Base-by-base conservation (phyloP, 768 basidiomycete genomes). In the Rhodotorula graminis region DNA sequence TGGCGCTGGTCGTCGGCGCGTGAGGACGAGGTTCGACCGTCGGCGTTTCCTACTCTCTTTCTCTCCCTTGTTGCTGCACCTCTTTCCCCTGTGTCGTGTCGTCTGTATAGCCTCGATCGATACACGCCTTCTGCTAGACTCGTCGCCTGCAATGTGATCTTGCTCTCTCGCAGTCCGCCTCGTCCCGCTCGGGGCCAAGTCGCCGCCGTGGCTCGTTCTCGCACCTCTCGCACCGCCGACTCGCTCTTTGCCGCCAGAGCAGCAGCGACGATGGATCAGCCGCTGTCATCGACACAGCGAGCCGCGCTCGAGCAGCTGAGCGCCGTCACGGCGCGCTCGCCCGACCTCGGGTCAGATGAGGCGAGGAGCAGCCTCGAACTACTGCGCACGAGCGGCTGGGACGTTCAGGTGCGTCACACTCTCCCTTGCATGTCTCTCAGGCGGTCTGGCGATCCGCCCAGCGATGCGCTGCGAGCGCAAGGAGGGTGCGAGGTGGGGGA, bases 381-480 rank as follows among this genome's bases (percentile, higher is more conserved):
- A 12, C 65, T 75, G 16, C 25, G 60, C 1, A 9, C 9, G 12
- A 15, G n/a, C 3, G 65, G 61, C 1, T 75, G 70, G 70, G 56
- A 75, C 47, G 56, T 75, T 10, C 42, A 69, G 65, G 74, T 72
- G 47, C 46, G 71, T 37, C 25, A 18, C 29, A 2, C n/a, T 55
- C 53, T 18, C 53, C 23, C 16, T n/a, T n/a, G 44, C 15, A 21
- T 37, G 19, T 6, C 63, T 57, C 62, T 50, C 25, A 37, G 8
- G 3, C 3, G 46, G 46, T 7, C 15, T 15, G 46, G 8, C 3
- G 15, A 14, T 9, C 14, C 56, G 19, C 56, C 11, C 56, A 15
- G 12, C 33, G 33, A 37, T 7, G 33, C 18, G 27, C 16, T 21
- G 29, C 33, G 33, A 33, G 56, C 33, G 25, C 46, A 42, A 40